A percentile compares a stretch with the other conserved stretches of the same genome.
These are phyloP conservation scores for Sequoiadendron giganteum DNA, from an alignment of 75 land plant species.

Conservation along the genomic window DNA sequence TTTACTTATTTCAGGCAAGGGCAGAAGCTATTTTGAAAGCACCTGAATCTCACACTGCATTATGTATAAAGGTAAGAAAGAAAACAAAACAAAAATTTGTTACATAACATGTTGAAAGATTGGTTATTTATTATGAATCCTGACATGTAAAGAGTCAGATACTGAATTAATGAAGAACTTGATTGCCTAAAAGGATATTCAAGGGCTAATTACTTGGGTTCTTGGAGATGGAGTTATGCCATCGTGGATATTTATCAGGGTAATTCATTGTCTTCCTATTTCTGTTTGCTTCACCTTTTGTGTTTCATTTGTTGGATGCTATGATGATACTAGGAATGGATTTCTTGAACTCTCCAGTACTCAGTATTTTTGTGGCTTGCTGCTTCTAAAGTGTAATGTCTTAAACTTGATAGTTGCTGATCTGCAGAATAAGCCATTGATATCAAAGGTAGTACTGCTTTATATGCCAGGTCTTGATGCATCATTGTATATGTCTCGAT, in stretches of 20 bases:
- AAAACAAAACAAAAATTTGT: not conserved
- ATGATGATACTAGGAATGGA: not conserved
- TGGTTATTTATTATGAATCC: conserved; percentile 5
- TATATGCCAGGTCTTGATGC: conserved; percentile 96
- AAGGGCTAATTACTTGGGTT: conserved; percentile 92
- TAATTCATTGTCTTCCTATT: conserved; percentile 14
- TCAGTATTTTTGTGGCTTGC: not conserved
- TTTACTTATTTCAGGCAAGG: conserved; percentile 37
- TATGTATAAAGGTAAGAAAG: conserved; percentile 44
- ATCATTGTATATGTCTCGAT: conserved; percentile 72
- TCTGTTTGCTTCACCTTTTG: not conserved
- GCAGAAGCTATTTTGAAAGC: conserved; percentile 51
- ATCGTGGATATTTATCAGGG: conserved; percentile 88
- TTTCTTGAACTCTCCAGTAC: not conserved
- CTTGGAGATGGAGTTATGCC: conserved; percentile 90
- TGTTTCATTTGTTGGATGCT: not conserved
- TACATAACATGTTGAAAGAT: not conserved
- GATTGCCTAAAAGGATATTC: conserved; percentile 66
- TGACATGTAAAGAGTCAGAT: not conserved
- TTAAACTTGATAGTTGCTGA: not conserved
- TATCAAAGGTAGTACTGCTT: conserved; percentile 75
- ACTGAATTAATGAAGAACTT: not conserved
- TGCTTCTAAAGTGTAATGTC: not conserved
- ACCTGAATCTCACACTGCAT: conserved; percentile 35
- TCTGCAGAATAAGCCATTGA: conserved; percentile 90